phyloP scores from a whole-genome alignment of 805 yeast species.

The Lipomyces starkeyi region DNA sequence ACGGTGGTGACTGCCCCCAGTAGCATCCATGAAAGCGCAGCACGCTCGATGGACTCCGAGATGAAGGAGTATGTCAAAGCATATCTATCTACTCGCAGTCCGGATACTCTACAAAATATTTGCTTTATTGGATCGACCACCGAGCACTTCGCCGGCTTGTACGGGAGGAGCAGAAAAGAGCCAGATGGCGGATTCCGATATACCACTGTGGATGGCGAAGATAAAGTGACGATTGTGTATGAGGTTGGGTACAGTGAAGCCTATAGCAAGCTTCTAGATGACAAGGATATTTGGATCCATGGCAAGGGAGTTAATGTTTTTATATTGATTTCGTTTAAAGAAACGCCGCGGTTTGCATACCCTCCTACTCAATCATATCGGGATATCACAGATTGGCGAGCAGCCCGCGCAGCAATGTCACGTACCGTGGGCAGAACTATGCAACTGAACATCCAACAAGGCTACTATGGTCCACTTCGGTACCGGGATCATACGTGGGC shows the following conservation, averaged over 20 bases:
- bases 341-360: constrained; percentile 8
- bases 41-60: background rate
- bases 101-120: background rate
- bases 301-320: constrained; percentile 5
- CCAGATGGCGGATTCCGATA: constrained; percentile 1
- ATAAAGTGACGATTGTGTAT: background rate
- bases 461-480: too few relatives aligned
- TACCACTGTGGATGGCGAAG: background rate
- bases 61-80: background rate
- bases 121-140: background rate
- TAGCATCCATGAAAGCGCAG: constrained; percentile 1
- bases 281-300: constrained; percentile 1
- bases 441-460: too few relatives aligned
- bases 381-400: constrained; percentile 6
- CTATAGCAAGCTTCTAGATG: background rate
- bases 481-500: too few relatives aligned
- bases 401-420: too few relatives aligned
- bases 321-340: background rate
- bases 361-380: constrained; percentile 3
- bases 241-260: constrained; percentile 7
- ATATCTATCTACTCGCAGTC: constrained; percentile 2
- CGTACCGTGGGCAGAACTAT: too few relatives aligned
- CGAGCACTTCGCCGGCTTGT: background rate
- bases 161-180: constrained; percentile 5
- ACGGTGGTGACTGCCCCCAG: constrained; percentile 7